Conservation (phyloP, 2,329 filamentous ascomycete genomes). For the Cadophora sp. region DNA sequence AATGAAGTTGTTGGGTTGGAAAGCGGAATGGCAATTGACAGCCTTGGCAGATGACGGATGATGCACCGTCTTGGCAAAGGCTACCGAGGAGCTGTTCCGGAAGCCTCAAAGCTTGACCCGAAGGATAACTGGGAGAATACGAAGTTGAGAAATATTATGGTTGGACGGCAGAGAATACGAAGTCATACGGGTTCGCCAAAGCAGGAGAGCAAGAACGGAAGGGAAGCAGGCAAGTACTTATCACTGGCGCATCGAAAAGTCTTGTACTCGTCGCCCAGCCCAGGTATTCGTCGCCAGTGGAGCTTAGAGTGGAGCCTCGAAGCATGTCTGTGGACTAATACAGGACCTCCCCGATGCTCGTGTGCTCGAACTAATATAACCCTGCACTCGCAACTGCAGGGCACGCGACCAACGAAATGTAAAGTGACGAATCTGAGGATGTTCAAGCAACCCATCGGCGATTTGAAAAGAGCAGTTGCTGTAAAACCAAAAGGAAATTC, state of each 20-base stretch:
- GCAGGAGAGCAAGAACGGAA: not conserved
- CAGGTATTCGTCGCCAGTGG: slow-evolving; percentile 10
- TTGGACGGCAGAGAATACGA: not conserved
- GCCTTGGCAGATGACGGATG: slow-evolving; percentile 1
- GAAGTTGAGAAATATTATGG: not conserved
- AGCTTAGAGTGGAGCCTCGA: slow-evolving; percentile 6
- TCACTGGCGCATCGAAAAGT: slow-evolving; percentile 8
- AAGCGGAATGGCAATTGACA: not conserved
- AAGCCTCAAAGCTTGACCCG: slow-evolving; percentile 1
- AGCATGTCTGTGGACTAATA: not conserved
- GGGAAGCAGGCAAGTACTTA: slow-evolving; percentile 7
- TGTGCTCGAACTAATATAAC: slow-evolving; percentile 9
- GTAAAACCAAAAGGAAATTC: no score
- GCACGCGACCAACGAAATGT: slow-evolving; percentile 11
- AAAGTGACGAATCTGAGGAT: not conserved
- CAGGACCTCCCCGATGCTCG: slow-evolving; percentile 5
- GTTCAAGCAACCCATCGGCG: not conserved
- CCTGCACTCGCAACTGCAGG: not conserved
- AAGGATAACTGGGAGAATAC: no score
- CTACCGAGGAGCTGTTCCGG: not conserved
- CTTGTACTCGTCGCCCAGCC: slow-evolving; percentile 13
- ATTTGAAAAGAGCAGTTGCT: not conserved
- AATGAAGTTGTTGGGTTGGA: not conserved
- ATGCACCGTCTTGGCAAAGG: not conserved
- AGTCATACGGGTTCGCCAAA: not conserved